phyloP scores from a whole-genome alignment of 2,329 filamentous ascomycete species.

The Zelopaecilomyces penicillatus region DNA sequence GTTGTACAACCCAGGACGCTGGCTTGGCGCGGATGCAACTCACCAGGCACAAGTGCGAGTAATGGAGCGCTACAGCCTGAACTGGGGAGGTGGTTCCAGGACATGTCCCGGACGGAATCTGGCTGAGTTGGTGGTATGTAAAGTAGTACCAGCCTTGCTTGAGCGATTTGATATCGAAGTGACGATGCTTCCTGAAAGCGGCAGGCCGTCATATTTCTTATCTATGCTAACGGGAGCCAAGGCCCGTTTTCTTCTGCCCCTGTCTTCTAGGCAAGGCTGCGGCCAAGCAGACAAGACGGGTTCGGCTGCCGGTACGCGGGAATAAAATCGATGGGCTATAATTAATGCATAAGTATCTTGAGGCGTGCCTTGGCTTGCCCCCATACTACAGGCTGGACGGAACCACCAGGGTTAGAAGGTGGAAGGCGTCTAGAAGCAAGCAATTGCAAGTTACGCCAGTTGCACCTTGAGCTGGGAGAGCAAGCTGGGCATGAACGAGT shows the following conservation, averaged over 20 bases:
- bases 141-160: conserved; percentile 33
- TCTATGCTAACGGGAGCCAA: conserved; percentile 42
- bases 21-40: conserved; percentile 28
- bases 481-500: too few relatives aligned
- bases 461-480: too few relatives aligned
- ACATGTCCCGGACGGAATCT: conserved; percentile 43
- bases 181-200: conserved; percentile 27
- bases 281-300: background rate
- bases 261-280: background rate
- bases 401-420: too few relatives aligned
- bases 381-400: too few relatives aligned
- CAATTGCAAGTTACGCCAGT: too few relatives aligned
- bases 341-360: too few relatives aligned
- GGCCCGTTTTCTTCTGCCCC: conserved; percentile 26
- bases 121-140: conserved; percentile 41
- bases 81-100: conserved; percentile 43
- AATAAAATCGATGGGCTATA: too few relatives aligned
- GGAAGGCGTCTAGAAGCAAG: too few relatives aligned
- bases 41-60: conserved; percentile 14
- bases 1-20: conserved; percentile 37
- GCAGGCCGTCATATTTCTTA: conserved; percentile 41
- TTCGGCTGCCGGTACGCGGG: background rate
- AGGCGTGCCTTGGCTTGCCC: too few relatives aligned
- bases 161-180: conserved; percentile 36
- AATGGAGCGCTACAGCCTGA: conserved; percentile 42